Conservation (phyloP, 2,329 filamentous ascomycete species). For the Aspergillus novofumigatus region DNA sequence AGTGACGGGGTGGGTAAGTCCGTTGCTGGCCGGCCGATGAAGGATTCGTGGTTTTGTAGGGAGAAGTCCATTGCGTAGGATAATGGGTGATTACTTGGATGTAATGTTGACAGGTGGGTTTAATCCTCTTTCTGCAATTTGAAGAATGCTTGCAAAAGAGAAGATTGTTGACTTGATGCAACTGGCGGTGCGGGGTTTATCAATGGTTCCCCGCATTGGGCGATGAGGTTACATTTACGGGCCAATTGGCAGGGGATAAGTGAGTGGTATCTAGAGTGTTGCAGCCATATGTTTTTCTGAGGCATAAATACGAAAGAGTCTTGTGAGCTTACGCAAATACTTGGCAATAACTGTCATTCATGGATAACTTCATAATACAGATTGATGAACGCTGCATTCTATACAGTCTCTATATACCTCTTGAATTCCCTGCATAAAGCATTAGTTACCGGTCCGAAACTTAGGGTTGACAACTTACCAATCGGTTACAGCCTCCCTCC, state of each 20-base stretch:
- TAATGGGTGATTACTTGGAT: not conserved
- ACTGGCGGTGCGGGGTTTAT: not conserved
- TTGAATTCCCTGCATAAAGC: constrained; percentile 59
- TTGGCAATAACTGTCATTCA: no score
- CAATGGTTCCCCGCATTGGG: not conserved
- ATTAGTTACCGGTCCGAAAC: constrained; percentile 4
- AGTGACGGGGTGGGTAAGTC: constrained; percentile 40
- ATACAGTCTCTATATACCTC: constrained; percentile 71
- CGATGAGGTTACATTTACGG: not conserved
- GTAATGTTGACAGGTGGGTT: not conserved
- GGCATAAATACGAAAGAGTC: no score
- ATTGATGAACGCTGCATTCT: not conserved
- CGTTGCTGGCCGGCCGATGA: constrained; percentile 31
- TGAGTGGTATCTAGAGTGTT: no score
- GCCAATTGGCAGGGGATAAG: not conserved
- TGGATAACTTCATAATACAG: no score
- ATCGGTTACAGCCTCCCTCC: constrained; percentile 93
- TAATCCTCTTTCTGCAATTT: not conserved
- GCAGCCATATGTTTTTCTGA: no score
- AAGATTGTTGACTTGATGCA: not conserved
- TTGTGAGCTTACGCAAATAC: no score
- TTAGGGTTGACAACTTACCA: constrained; percentile 60
- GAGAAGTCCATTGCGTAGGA: constrained; percentile 26
- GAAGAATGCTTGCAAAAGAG: not conserved
- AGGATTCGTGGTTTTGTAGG: constrained; percentile 29